Evolutionary conservation across 2,329 filamentous ascomycete species (phyloP), one percentile per base, ranked within the genome.

Genomic region (Penicillium decumbens): DNA sequence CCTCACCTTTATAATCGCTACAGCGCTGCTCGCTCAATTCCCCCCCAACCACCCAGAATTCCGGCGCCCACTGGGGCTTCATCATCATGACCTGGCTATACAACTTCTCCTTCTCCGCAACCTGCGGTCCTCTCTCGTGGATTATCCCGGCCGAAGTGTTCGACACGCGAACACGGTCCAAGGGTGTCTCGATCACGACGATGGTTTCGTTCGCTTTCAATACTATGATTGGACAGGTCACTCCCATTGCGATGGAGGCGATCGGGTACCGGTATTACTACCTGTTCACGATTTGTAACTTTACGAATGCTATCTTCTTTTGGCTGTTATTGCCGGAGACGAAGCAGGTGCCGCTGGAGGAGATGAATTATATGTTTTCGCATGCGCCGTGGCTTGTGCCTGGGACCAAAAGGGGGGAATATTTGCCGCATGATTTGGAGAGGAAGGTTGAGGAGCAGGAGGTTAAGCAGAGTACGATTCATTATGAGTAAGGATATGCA

Each of bases 11-110:
- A 83, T 89, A 67, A 79, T 89, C 43, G 83, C 84, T 2, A 79
- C 77, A 0, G 70, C 77, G 10, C 64, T 82, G 45, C 66, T 82
- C 8, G 79, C 78, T 8, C 66, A 68, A 67, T 90, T 84, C 67
- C 86, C 86, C 86, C 1, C 80, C 85, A 1, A 73, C 77, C 2
- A 68, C 67, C 1, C 69, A 67, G 41, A 71, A 75, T 55, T 56
- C 45, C n/a, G 59, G 64, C 50, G 54, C 64, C 18, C 64, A 66
- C 50, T 65, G 64, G 65, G 64, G 81, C 1, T 92, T 91, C 69
- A 91, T 91, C 53, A 75, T 80, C 48, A 79, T 83, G 59, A 91
- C 87, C 1, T 91, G 87, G 87, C 65, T 88, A 1, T 91, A 88
- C 76, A 90, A 91, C 71, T 86, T 89, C 72, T 84, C 78, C 37